Percentiles rank a stretch among this genome's conserved stretches.
These are phyloP conservation scores for Xanthoconium purpureum DNA, from an alignment of 768 basidiomycete genomes.

Conservation along the genomic window DNA sequence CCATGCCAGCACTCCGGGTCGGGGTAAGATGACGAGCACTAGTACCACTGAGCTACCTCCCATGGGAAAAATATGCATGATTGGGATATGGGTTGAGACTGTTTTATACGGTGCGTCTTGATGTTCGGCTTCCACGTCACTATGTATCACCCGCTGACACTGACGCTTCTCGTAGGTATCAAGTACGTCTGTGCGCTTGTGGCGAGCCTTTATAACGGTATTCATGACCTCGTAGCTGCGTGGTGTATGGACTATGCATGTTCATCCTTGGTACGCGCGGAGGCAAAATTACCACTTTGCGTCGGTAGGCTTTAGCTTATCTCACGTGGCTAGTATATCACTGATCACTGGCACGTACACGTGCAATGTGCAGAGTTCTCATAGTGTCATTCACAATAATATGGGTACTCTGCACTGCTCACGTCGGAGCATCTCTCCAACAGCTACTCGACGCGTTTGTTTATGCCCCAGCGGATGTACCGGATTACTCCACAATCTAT, in stretches of 20 bases:
- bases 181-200: background rate
- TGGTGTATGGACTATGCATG: background rate
- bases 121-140: background rate
- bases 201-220: no score
- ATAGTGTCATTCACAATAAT: background rate
- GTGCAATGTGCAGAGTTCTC: background rate
- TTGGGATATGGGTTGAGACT: background rate
- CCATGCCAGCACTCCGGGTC: background rate
- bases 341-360: background rate
- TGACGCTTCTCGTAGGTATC: background rate
- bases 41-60: background rate
- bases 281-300: background rate
- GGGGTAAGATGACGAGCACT: background rate
- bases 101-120: background rate
- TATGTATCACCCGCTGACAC: no score
- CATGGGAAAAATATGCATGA: background rate
- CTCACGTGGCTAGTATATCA: no score
- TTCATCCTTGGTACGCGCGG: background rate
- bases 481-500: background rate
- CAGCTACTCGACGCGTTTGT: background rate
- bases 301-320: background rate
- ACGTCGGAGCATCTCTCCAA: background rate
- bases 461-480: background rate
- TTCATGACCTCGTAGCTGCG: background rate
- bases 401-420: background rate